phyloP scores from a whole-genome alignment of 768 basidiomycete species.

The Gloeopeniophorella convolvens region DNA sequence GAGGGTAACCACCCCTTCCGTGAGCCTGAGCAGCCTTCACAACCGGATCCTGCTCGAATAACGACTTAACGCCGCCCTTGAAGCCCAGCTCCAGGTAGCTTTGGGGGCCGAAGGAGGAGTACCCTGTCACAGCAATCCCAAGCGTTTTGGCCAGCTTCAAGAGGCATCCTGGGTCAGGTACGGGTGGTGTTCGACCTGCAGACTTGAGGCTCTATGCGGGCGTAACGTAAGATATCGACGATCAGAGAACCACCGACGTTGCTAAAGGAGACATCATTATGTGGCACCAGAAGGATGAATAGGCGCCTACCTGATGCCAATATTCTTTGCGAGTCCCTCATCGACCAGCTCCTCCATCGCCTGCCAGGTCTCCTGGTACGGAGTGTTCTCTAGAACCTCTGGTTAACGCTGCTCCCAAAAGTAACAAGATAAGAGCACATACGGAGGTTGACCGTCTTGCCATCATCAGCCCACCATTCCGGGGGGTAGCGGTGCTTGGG shows the following conservation, averaged over 20 bases:
- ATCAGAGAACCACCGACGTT: constrained; percentile 71
- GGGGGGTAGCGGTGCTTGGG: constrained; percentile 71
- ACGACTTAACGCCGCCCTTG: constrained; percentile 38
- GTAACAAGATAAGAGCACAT: constrained; percentile 22
- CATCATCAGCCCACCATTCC: constrained; percentile 74
- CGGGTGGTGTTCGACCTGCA: constrained; percentile 58
- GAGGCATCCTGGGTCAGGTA: constrained; percentile 45
- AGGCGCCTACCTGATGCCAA: constrained; percentile 59
- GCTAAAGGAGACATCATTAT: constrained; percentile 31
- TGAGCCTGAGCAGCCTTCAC: constrained; percentile 41
- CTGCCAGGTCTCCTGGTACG: constrained; percentile 77
- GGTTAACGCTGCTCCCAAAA: background rate
- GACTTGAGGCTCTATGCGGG: constrained; percentile 53
- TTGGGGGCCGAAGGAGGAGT: constrained; percentile 49
- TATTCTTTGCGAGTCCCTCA: constrained; percentile 63
- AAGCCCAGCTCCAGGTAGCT: constrained; percentile 61
- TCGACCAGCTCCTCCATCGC: constrained; percentile 79
- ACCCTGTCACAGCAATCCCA: constrained; percentile 47
- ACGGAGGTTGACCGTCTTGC: constrained; percentile 55
- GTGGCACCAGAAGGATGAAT: no score
- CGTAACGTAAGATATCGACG: constrained; percentile 73
- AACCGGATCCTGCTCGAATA: constrained; percentile 47
- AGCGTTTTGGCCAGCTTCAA: constrained; percentile 38
- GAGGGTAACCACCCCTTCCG: constrained; percentile 39
- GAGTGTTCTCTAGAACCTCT: constrained; percentile 44